Evolutionary conservation across 108 stramenopile species (phyloP).

Genomic region (Aurantiochytrium sp.): DNA sequence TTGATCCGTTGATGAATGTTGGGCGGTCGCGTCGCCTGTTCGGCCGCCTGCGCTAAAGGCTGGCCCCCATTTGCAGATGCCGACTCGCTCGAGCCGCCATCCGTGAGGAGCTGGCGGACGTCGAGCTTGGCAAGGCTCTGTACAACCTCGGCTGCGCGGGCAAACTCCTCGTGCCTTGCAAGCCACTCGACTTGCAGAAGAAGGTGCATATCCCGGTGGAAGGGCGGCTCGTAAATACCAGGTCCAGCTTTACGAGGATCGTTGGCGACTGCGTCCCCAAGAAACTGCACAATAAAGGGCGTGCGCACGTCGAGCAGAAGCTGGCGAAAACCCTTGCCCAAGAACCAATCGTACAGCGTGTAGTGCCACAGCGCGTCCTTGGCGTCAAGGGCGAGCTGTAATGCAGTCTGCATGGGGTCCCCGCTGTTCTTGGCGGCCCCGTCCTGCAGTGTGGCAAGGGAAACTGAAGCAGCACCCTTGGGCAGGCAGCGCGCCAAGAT

Average conservation of each 20-base stretch:
- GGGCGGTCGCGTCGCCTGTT: neutral
- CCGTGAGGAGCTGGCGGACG: neutral
- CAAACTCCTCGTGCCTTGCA: neutral
- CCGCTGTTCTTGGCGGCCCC: neutral
- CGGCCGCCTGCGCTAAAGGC: neutral
- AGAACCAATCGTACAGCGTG: neutral
- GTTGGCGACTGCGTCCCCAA: neutral
- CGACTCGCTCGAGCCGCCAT: neutral
- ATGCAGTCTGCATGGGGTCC: neutral
- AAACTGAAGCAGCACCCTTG: neutral
- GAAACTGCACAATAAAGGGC: constrained; percentile 2
- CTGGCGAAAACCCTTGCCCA: neutral
- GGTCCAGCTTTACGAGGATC: neutral
- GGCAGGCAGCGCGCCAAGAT: neutral
- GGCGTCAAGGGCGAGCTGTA: neutral
- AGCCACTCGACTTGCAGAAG: neutral
- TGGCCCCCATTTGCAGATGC: too few species aligned
- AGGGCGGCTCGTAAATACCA: neutral
- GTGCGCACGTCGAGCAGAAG: neutral
- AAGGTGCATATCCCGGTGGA: neutral
- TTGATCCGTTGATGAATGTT: neutral
- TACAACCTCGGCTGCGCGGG: neutral
- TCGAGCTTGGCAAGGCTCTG: neutral
- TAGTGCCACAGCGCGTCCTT: constrained; percentile 12
- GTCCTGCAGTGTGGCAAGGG: neutral